Percentiles rank a stretch among this genome's conserved stretches.
phyloP scores from a whole-genome alignment of 139 green algal species.

The Pleodorina starrii region DNA sequence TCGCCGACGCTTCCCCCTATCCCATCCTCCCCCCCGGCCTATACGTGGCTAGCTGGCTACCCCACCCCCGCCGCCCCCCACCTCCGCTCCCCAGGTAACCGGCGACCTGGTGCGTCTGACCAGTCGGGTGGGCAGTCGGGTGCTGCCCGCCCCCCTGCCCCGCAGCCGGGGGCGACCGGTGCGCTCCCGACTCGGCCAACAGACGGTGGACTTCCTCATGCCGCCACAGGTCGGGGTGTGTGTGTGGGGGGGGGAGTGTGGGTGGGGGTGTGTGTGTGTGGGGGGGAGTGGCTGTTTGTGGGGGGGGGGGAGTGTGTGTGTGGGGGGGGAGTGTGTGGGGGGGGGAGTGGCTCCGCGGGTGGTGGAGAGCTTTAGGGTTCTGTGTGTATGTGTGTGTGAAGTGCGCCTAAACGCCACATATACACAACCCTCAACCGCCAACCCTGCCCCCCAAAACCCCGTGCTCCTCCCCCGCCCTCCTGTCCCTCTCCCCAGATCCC shows the following conservation, averaged over 20 bases:
- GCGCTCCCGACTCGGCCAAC: slow-evolving; percentile 32
- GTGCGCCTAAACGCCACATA: not conserved
- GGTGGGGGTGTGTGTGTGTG: not conserved
- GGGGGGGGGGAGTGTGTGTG: not conserved
- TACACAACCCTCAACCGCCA: too few relatives aligned
- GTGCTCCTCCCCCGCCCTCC: too few relatives aligned
- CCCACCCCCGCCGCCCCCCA: not conserved
- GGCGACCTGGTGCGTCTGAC: slow-evolving; percentile 58
- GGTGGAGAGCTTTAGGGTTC: too few relatives aligned
- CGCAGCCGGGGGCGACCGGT: slow-evolving; percentile 24
- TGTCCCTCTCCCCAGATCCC: too few relatives aligned
- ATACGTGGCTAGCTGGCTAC: too few relatives aligned
- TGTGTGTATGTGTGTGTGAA: not conserved
- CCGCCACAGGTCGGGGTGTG: slow-evolving; percentile 55
- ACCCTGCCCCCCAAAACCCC: too few relatives aligned
- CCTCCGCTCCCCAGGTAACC: slow-evolving; percentile 50
- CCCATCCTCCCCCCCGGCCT: not conserved
- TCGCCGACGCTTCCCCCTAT: not conserved
- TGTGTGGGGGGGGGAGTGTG: not conserved
- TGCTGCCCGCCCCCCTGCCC: slow-evolving; percentile 54
- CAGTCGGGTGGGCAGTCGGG: slow-evolving; percentile 21
- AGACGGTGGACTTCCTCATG: slow-evolving; percentile 62
- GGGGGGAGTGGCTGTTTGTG: not conserved
- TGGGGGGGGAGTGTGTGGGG: not conserved
- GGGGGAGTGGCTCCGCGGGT: not conserved